phyloP scores from a whole-genome alignment of 441 rosid genomes.

The Viola pubescens region DNA sequence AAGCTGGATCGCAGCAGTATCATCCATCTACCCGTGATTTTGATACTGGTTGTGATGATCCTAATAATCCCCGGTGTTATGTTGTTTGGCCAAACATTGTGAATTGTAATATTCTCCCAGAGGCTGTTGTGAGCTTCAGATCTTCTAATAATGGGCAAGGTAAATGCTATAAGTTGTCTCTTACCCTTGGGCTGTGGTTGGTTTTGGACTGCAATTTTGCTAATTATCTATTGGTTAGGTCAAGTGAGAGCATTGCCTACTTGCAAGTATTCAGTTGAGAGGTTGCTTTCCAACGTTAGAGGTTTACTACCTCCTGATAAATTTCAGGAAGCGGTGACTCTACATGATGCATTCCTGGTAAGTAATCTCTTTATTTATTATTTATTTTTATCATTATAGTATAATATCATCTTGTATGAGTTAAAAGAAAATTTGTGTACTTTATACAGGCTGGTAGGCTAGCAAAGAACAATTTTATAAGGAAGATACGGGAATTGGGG shows the following conservation, averaged over 20 bases:
- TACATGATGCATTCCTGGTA: slow-evolving; percentile 29
- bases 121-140: slow-evolving; percentile 43
- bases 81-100: slow-evolving; percentile 37
- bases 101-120: slow-evolving; percentile 40
- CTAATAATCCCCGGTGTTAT: slow-evolving; percentile 28
- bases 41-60: slow-evolving; percentile 42
- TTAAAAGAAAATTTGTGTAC: not conserved
- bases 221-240: slow-evolving; percentile 11
- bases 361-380: not conserved
- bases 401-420: not conserved
- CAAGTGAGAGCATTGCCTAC: slow-evolving; percentile 9
- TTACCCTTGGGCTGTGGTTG: not conserved
- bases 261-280: slow-evolving; percentile 21
- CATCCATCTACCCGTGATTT: slow-evolving; percentile 28
- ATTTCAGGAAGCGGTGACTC: slow-evolving; percentile 20
- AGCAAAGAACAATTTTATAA: slow-evolving; percentile 25
- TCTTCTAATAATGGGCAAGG: slow-evolving; percentile 24
- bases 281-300: slow-evolving; percentile 29
- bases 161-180: slow-evolving; percentile 9
- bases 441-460: slow-evolving; percentile 31
- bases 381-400: not conserved
- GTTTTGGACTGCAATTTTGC: slow-evolving; percentile 1
- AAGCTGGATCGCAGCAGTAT: slow-evolving; percentile 31
- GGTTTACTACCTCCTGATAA: slow-evolving; percentile 31
- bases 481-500: slow-evolving; percentile 29